Evolutionary conservation across 306 rosid species (phyloP).

Genomic region (Ziziphus jujuba): DNA sequence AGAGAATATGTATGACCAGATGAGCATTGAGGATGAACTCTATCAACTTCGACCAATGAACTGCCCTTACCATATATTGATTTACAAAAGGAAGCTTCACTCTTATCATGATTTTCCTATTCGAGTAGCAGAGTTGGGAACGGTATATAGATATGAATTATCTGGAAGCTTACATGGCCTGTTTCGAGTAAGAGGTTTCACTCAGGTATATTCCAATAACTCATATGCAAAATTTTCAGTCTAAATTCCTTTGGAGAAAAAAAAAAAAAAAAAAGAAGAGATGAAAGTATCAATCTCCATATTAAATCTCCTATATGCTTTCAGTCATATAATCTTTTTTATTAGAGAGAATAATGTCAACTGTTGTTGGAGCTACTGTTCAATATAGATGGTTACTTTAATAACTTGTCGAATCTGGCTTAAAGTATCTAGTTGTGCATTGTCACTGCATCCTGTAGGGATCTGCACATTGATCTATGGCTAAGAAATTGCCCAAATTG

Average conservation of each 20-base stretch:
- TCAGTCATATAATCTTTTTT: neutral
- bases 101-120: constrained; percentile 91
- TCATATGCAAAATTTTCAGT: constrained; percentile 8
- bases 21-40: constrained; percentile 82
- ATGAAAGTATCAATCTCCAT: too few species aligned
- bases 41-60: constrained; percentile 99
- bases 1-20: constrained; percentile 95
- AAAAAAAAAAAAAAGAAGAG: neutral
- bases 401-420: neutral
- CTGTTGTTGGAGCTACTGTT: neutral
- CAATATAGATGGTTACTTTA: neutral
- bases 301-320: neutral
- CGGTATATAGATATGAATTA: constrained; percentile 90
- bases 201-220: constrained; percentile 57
- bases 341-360: neutral
- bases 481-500: constrained; percentile 8
- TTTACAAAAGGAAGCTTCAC: constrained; percentile 86
- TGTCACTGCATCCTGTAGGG: neutral
- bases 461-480: constrained; percentile 2
- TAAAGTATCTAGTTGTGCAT: neutral
- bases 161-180: constrained; percentile 98
- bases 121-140: constrained; percentile 91
- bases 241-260: neutral
- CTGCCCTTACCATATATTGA: constrained; percentile 92
- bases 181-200: constrained; percentile 95